These are phyloP conservation scores for Chrysochromulina tobinii DNA, from an alignment of 78 protist species.

Conservation along the genomic window DNA sequence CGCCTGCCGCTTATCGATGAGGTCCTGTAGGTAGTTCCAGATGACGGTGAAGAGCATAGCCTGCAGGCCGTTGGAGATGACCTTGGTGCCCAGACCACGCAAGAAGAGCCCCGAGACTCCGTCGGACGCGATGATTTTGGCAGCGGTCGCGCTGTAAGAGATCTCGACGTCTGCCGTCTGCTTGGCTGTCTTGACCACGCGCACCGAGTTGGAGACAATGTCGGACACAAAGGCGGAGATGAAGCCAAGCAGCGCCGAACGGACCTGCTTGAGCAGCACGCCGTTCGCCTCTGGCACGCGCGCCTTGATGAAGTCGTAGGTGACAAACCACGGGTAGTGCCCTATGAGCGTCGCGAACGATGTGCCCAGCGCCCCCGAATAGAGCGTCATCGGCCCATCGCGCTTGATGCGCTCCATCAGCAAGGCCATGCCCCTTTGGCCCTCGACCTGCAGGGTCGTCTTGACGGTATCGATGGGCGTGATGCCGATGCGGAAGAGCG, in stretches of 20 bases:
- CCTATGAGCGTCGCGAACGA: background rate
- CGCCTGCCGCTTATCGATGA: too few relatives aligned
- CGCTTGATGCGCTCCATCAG: background rate
- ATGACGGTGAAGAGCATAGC: background rate
- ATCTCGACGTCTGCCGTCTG: background rate
- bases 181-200: constrained; percentile 13
- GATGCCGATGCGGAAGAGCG: background rate
- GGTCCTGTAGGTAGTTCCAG: constrained; percentile 22
- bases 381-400: background rate
- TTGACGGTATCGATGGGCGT: constrained; percentile 36
- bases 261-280: background rate
- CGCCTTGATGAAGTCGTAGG: background rate
- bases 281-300: constrained; percentile 25
- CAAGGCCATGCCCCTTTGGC: background rate
- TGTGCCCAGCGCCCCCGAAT: background rate
- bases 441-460: constrained; percentile 25
- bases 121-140: background rate
- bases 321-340: constrained; percentile 22
- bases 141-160: background rate
- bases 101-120: background rate
- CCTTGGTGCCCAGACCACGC: constrained; percentile 10
- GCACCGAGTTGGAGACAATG: constrained; percentile 41
- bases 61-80: constrained; percentile 13
- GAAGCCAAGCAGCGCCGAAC: constrained; percentile 70
- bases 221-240: background rate